Percentiles rank a stretch among this genome's conserved stretches.
phyloP scores from a whole-genome alignment of 129 eudicot species.

The Helichrysum umbraculigerum region DNA sequence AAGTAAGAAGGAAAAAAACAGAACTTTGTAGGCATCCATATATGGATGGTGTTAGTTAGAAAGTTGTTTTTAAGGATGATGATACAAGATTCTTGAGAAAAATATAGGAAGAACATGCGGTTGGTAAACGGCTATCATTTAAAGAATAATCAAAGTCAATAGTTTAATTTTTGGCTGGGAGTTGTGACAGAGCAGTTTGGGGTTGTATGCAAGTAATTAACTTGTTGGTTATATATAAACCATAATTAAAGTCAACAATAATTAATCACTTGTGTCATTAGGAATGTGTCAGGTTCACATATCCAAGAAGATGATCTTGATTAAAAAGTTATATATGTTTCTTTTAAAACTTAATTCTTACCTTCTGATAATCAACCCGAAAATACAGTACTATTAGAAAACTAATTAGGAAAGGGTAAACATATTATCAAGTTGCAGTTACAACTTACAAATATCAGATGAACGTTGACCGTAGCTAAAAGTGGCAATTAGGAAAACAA shows the following conservation, averaged over 20 bases:
- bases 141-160: constrained; percentile 9
- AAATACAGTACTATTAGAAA: too few relatives aligned
- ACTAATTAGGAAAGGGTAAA: too few relatives aligned
- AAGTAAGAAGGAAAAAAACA: constrained; percentile 16
- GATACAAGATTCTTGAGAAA: neutral
- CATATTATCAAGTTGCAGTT: neutral
- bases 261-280: neutral
- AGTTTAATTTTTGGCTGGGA: neutral
- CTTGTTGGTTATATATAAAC: neutral
- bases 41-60: constrained; percentile 6
- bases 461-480: neutral
- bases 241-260: constrained; percentile 3
- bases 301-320: neutral
- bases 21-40: constrained; percentile 20
- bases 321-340: too few relatives aligned
- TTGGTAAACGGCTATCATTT: neutral
- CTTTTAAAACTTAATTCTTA: too few relatives aligned
- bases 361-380: too few relatives aligned
- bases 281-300: neutral
- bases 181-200: neutral
- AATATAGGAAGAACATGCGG: neutral
- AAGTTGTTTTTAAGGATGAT: constrained; percentile 1
- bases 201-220: constrained; percentile 12
- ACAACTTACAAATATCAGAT: neutral
- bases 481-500: neutral